Percentiles rank a stretch among this genome's conserved stretches.
These are phyloP conservation scores for Pseudomonodictys pantanalensis DNA, from an alignment of 495 filamentous ascomycete species.

Conservation along the genomic window DNA sequence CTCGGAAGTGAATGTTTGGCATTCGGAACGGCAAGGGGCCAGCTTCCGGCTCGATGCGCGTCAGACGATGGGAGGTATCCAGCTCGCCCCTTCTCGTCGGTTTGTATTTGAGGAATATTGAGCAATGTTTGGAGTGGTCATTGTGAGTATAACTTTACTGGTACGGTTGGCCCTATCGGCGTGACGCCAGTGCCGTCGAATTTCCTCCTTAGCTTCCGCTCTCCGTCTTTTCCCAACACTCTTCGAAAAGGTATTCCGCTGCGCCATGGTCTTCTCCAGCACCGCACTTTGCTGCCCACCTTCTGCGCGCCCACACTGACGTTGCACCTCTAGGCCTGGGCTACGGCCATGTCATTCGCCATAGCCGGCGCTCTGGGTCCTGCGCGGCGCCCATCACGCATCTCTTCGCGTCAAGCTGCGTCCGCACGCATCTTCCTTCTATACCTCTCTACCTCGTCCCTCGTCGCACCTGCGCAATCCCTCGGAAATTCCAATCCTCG, in stretches of 20 bases:
- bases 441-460: slow-evolving; percentile 24
- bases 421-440: slow-evolving; percentile 22
- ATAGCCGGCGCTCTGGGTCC: slow-evolving; percentile 16
- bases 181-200: neutral
- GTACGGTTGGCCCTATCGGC: slow-evolving; percentile 10
- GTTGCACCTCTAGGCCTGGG: slow-evolving; percentile 10
- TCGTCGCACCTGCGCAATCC: slow-evolving; percentile 12
- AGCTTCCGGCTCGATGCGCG: too few species aligned
- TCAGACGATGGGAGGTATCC: too few species aligned
- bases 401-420: slow-evolving; percentile 3
- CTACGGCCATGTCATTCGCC: slow-evolving; percentile 27
- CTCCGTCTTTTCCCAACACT: slow-evolving; percentile 5
- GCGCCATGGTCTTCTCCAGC: neutral
- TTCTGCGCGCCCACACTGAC: slow-evolving; percentile 10
- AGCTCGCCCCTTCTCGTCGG: too few species aligned
- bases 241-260: slow-evolving; percentile 4
- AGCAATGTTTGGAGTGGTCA: neutral
- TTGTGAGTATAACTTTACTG: neutral
- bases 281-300: neutral
- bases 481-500: neutral
- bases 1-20: too few species aligned
- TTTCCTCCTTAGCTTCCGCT: slow-evolving; percentile 7
- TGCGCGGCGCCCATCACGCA: slow-evolving; percentile 6
- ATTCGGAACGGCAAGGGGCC: too few species aligned
- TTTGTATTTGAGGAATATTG: neutral